Base-by-base conservation (phyloP, 2,329 filamentous ascomycete genomes). In the Thielaviopsis euricoi region DNA sequence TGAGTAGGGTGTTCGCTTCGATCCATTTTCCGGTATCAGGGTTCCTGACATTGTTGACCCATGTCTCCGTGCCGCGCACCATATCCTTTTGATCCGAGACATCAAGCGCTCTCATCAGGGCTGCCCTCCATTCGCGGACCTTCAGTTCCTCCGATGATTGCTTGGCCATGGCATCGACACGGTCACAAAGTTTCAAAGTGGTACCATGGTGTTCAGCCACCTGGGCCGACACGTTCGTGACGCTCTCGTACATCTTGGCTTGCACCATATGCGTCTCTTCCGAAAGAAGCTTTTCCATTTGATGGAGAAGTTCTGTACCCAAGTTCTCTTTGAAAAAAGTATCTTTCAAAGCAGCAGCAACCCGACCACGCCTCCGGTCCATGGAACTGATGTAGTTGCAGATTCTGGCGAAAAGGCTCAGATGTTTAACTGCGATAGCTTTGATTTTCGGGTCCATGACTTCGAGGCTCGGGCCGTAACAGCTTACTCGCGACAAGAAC, bases 351-450 rank as follows among this genome's bases (percentile, higher is more conserved):
- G 37, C 25, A 10, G 26, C 51, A 12, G 17, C 25, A 40, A 10
- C 49, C 17, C 19, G 46, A n/a, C n/a, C n/a, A n/a, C n/a, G n/a
- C n/a, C n/a, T n/a, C n/a, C n/a, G n/a, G n/a, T n/a, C n/a, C n/a
- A n/a, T 53, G 4, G 51, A 49, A 22, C n/a, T n/a, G n/a, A n/a
- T n/a, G n/a, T 53, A 15, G 9, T 50, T 25, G 19, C 57, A 58
- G 19, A 58, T 50, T 13, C 46, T 46, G 13, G 55, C 52, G 23
- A 58, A 58, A 5, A 58, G 52, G 6, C 37, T 22, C 19, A 58
- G 19, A 10, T 58, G 52, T 17, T 40, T 37, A n/a, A 51, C 22
- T 1, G 46, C 57, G 26, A 58, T 58, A 17, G 49, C 17, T 21
- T 33, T 52, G n/a, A 58, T 23, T 10, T 54, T 15, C 4, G 52